Evolutionary conservation across 2,329 filamentous ascomycete species (phyloP).

Genomic region (Claviceps sp.): DNA sequence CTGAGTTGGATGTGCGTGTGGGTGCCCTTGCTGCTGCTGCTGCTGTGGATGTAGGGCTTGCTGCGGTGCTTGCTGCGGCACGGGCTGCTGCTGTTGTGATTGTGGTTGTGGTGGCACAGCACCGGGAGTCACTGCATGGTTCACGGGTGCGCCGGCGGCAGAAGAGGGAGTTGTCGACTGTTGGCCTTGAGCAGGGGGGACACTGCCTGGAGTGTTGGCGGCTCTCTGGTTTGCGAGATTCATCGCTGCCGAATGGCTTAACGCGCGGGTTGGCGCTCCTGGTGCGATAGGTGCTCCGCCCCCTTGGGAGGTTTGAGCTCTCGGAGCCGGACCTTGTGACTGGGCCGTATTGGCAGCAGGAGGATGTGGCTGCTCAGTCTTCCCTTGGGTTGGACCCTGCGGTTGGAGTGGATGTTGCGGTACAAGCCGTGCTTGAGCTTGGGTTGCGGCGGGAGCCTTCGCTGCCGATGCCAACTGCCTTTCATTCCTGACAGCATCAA

Average conservation of each 20-base stretch:
- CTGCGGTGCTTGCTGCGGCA: conserved; percentile 17
- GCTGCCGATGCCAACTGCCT: conserved; percentile 18
- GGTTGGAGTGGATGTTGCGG: conserved; percentile 14
- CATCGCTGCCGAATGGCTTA: conserved; percentile 37
- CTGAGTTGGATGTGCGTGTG: conserved; percentile 36
- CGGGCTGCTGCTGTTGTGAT: conserved; percentile 15
- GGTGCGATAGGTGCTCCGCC: conserved; percentile 25
- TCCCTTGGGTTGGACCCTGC: conserved; percentile 13
- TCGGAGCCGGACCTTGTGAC: conserved; percentile 24
- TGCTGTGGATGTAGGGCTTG: conserved; percentile 17
- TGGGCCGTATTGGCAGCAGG: conserved; percentile 35
- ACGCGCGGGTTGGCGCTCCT: conserved; percentile 25
- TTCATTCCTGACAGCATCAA: conserved; percentile 33
- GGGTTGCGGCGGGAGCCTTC: conserved; percentile 11
- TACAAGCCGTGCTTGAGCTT: conserved; percentile 16
- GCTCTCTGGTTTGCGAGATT: conserved; percentile 32
- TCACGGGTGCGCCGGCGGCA: conserved; percentile 14
- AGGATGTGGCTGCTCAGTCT: conserved; percentile 22
- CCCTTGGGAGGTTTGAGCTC: conserved; percentile 36
- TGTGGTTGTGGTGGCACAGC: conserved; percentile 22
- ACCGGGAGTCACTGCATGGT: conserved; percentile 20
- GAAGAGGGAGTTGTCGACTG: conserved; percentile 14
- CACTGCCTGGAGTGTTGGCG: conserved; percentile 20
- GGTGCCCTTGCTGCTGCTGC: conserved; percentile 25
- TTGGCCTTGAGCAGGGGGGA: conserved; percentile 16